Conservation (phyloP, 2,329 filamentous ascomycete species). For the Ophiostoma triangulosporum region DNA sequence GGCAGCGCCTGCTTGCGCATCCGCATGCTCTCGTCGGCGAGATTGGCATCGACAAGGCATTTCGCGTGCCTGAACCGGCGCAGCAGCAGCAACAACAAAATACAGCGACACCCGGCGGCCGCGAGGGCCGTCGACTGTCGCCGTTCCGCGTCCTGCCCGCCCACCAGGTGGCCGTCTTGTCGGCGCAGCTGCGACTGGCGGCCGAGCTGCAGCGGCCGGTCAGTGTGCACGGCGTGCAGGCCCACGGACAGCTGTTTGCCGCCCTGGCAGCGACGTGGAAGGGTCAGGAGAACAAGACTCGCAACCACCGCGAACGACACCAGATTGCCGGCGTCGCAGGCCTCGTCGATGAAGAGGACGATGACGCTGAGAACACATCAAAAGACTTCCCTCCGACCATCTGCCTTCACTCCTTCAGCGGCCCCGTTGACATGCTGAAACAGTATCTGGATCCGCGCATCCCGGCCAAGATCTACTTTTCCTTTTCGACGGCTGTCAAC, state of each 20-base stretch:
- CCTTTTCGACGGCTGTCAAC: conserved; percentile 78
- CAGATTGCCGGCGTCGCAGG: conserved; percentile 30
- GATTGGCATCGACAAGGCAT: conserved; percentile 63
- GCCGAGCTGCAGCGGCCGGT: conserved; percentile 51
- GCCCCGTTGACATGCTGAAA: conserved; percentile 56
- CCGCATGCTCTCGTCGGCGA: conserved; percentile 58
- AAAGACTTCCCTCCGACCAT: conserved; percentile 69
- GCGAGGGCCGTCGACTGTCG: conserved; percentile 55
- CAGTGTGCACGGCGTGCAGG: conserved; percentile 62
- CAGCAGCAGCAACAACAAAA: background rate
- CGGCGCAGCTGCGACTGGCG: conserved; percentile 56
- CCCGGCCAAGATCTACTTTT: conserved; percentile 71
- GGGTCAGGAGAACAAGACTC: conserved; percentile 49
- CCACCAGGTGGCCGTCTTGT: conserved; percentile 55
- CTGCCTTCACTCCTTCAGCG: conserved; percentile 90
- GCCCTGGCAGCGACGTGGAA: conserved; percentile 53
- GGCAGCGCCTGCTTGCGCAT: conserved; percentile 38
- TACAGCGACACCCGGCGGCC: conserved; percentile 49
- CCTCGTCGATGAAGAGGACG: background rate
- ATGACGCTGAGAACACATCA: conserved; percentile 23
- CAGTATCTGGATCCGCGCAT: conserved; percentile 65
- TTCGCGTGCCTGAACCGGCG: conserved; percentile 51
- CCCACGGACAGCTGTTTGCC: conserved; percentile 57
- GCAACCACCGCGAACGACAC: conserved; percentile 45
- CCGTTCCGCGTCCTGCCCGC: conserved; percentile 52